Percentiles rank a stretch among this genome's conserved stretches.
Evolutionary conservation across 495 filamentous ascomycete genomes (phyloP).

Genomic region (Alectoria sarmentosa): DNA sequence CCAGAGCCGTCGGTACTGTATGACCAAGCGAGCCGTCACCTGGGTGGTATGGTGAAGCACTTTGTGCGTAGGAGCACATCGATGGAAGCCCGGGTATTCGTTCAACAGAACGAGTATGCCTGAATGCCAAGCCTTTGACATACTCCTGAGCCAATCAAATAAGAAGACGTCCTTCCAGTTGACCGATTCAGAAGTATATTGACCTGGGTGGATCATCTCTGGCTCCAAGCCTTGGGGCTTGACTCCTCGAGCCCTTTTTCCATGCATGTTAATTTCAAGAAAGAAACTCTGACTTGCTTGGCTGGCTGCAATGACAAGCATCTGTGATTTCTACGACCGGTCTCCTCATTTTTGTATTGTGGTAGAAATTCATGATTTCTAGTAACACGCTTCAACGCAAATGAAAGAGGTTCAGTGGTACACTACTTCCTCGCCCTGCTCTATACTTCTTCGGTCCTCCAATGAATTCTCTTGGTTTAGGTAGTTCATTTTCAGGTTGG

Average conservation of each 20-base stretch:
- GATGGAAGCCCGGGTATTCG: neutral
- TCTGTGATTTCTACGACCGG: neutral
- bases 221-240: neutral
- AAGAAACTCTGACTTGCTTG: neutral
- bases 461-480: conserved; percentile 73
- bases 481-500: conserved; percentile 69
- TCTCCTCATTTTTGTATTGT: neutral
- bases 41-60: neutral
- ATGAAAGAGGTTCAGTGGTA: conserved; percentile 69
- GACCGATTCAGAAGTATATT: neutral
- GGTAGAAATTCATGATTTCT: neutral
- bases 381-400: conserved; percentile 20
- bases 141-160: neutral
- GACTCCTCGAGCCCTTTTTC: too few species aligned
- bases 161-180: neutral
- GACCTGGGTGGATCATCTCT: neutral
- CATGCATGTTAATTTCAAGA: neutral
- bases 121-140: neutral
- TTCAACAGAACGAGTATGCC: neutral
- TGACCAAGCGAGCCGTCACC: neutral
- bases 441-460: conserved; percentile 71
- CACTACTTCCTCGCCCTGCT: conserved; percentile 86
- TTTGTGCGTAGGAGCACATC: neutral
- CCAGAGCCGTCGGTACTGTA: neutral
- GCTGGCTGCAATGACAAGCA: neutral